Percentiles rank a stretch among this genome's conserved stretches.
Conservation (phyloP, 1,139 yeast species). For the Protomyces gravidus region DNA sequence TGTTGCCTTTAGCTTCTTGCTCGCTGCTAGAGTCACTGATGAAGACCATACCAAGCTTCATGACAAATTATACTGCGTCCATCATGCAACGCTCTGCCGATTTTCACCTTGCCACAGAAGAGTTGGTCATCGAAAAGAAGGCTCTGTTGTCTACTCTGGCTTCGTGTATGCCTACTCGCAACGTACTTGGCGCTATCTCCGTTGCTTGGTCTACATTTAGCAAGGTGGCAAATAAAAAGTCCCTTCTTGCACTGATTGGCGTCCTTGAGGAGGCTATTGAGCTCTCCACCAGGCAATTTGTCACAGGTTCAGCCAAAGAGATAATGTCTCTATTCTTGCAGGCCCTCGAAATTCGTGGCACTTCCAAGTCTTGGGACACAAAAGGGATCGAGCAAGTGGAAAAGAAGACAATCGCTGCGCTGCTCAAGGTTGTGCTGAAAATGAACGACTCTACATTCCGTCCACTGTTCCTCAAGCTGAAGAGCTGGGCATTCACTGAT, state of each 20-base stretch:
- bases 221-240: conserved; percentile 25
- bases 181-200: conserved; percentile 25
- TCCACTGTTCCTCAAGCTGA: conserved; percentile 79
- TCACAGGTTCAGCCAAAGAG: conserved; percentile 61
- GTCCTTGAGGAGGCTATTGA: conserved; percentile 30
- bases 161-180: conserved; percentile 24
- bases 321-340: conserved; percentile 67
- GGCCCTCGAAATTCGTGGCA: conserved; percentile 61
- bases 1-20: conserved; percentile 50
- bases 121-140: conserved; percentile 11
- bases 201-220: conserved; percentile 27
- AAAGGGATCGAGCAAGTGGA: conserved; percentile 81
- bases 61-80: conserved; percentile 60
- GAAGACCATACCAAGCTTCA: conserved; percentile 81
- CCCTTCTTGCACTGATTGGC: conserved; percentile 25
- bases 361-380: conserved; percentile 52
- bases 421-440: conserved; percentile 75
- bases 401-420: conserved; percentile 66
- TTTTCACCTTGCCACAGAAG: conserved; percentile 24
- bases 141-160: conserved; percentile 27
- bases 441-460: conserved; percentile 90
- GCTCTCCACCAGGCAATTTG: conserved; percentile 41
- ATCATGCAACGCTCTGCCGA: conserved; percentile 26
- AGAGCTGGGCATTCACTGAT: conserved; percentile 80
- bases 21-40: conserved; percentile 70